Base-by-base conservation (phyloP, 2,329 filamentous ascomycete genomes). In the Didymella glomerata region DNA sequence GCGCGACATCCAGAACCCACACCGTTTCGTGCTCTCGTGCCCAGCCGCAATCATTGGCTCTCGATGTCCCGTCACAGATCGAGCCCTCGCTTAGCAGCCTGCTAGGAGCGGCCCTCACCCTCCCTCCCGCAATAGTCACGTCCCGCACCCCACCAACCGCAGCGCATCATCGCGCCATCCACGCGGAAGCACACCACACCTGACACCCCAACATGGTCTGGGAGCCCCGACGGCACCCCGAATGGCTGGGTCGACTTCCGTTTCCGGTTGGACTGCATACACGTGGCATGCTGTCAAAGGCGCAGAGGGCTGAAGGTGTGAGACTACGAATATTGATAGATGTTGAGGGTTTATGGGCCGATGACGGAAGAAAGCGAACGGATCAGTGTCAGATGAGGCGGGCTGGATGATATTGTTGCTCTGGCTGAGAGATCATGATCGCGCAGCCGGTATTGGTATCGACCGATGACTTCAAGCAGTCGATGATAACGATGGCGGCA, bases 231-330 rank as follows among this genome's bases (percentile, higher is more conserved):
- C 41, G 58, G 52, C 11, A 20, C 22, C 16, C 36, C 36, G 6
- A 16, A 10, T 20, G 36, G 53, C 32, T 53, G 60, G 50, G 3
- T 27, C n/a, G 34, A 53, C 54, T 59, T 58, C 60, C 64, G 62
- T 63, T 61, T 67, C 49, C 53, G 46, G 50, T 36, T 56, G 36
- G 52, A 36, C 38, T 42, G 66, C 59, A 68, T 75, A 76, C 70
- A 77, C 75, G 75, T 77, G 75, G 72, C 75, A 67, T n/a, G 61
- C 68, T 57, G 60, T 70, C 56, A 69, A 64, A 77, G 71, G 74
- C 54, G 27, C 18, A n/a, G 18, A 9, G 27, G 11, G 49, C 52
- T 60, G 55, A 66, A 52, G 54, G 61, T 61, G 58, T 60, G 60
- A 24, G 30, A 42, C 10, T n/a, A 2, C 13, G 3, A 13, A 20